These are phyloP conservation scores for Akanthomyces muscarius DNA, from an alignment of 2,329 filamentous ascomycete species.

Conservation along the genomic window DNA sequence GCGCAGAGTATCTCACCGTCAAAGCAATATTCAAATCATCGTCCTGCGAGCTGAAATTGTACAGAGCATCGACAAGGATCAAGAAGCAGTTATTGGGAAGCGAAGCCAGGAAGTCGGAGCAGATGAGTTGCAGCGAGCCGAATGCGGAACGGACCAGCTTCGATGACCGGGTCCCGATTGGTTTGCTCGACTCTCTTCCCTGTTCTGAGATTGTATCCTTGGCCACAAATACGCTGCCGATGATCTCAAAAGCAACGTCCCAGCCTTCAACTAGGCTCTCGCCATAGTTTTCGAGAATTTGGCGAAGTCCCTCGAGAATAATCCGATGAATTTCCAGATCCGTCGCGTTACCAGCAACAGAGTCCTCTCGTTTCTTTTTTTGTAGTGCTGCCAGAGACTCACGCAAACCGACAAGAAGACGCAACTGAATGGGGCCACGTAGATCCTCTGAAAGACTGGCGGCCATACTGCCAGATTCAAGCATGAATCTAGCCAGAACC, in stretches of 20 bases:
- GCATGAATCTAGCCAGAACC: constrained; percentile 54
- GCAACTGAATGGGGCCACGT: constrained; percentile 63
- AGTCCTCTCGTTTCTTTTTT: constrained; percentile 45
- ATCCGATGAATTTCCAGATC: constrained; percentile 79
- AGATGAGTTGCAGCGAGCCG: constrained; percentile 83
- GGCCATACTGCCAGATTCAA: constrained; percentile 56
- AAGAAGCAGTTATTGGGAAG: constrained; percentile 68
- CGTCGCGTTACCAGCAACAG: constrained; percentile 56
- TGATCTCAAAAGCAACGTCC: constrained; percentile 79
- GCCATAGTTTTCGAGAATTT: constrained; percentile 80
- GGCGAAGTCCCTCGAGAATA: constrained; percentile 74
- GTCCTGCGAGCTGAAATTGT: constrained; percentile 82
- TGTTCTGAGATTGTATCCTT: constrained; percentile 33
- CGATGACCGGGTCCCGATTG: constrained; percentile 56
- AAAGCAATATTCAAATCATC: constrained; percentile 94
- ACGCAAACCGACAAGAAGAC: constrained; percentile 63
- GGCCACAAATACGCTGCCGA: constrained; percentile 71
- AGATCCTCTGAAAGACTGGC: constrained; percentile 46
- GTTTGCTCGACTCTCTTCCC: constrained; percentile 22
- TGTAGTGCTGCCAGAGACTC: constrained; percentile 56
- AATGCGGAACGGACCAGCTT: constrained; percentile 84
- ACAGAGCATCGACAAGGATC: constrained; percentile 79
- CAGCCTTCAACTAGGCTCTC: constrained; percentile 80
- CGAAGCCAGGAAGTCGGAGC: constrained; percentile 84
- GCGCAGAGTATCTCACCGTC: constrained; percentile 55